Conservation (phyloP, 2,329 filamentous ascomycete species). For the Colletotrichum higginsianum region DNA sequence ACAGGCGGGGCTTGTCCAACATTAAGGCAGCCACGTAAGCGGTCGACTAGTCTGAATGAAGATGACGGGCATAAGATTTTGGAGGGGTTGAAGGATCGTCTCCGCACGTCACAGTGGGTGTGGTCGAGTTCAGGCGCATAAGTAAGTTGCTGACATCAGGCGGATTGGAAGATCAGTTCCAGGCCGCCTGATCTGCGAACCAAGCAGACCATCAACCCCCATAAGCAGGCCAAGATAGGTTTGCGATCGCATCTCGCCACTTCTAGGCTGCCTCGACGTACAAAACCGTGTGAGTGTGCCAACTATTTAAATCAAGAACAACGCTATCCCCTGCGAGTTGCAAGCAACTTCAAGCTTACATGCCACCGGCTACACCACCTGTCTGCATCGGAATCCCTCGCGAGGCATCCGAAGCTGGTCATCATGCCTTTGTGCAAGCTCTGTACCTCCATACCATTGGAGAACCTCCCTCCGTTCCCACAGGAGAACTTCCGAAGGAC, state of each 20-base stretch:
- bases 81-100: background rate
- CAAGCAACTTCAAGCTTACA: no score
- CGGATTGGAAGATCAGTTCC: background rate
- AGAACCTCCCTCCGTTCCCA: constrained; percentile 30
- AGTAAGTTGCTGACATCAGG: background rate
- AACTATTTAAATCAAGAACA: background rate
- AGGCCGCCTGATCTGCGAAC: background rate
- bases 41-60: background rate
- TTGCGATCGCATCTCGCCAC: background rate
- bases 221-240: background rate
- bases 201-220: background rate
- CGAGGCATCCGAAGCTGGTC: background rate
- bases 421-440: constrained; percentile 21
- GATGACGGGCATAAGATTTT: background rate
- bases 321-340: background rate
- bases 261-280: background rate
- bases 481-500: constrained; percentile 10
- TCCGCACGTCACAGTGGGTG: background rate
- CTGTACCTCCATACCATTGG: constrained; percentile 4
- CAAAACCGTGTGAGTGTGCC: background rate
- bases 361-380: background rate
- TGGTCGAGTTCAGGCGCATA: background rate
- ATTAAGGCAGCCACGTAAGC: background rate
- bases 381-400: background rate
- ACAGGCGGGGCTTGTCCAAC: background rate